Conservation (phyloP, 306 rosid genomes). For the Acacia confusa region DNA sequence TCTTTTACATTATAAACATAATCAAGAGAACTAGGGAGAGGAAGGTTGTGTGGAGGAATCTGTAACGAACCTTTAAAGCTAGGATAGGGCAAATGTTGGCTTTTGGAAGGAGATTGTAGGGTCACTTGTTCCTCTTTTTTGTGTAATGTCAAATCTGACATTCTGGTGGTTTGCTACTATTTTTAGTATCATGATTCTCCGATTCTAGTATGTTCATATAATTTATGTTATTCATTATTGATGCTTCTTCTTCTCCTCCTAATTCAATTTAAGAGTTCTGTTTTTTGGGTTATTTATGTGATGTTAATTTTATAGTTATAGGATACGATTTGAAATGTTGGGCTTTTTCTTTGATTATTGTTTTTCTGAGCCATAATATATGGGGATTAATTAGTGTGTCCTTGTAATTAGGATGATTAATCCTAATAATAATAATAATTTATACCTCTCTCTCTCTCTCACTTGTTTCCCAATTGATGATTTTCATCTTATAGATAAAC, state of each 20-base stretch:
- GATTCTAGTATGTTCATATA: not conserved
- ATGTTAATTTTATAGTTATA: not conserved
- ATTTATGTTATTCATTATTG: conserved; percentile 1
- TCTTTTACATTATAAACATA: too few relatives aligned
- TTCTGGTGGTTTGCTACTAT: not conserved
- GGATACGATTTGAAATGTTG: not conserved
- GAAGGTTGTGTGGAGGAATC: not conserved
- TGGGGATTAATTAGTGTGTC: not conserved
- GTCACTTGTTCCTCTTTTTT: not conserved
- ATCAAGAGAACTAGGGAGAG: not conserved
- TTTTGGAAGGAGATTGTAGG: too few relatives aligned
- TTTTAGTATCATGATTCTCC: not conserved
- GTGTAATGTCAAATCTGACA: not conserved
- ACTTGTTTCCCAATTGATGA: too few relatives aligned
- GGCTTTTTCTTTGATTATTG: not conserved
- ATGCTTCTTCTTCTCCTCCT: not conserved
- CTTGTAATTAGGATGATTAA: not conserved
- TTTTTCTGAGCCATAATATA: not conserved
- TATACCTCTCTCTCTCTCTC: too few relatives aligned
- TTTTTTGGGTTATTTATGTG: not conserved
- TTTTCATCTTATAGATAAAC: too few relatives aligned
- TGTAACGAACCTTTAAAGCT: not conserved
- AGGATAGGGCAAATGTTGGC: not conserved
- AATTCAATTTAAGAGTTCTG: not conserved
- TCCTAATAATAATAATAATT: too few relatives aligned